phyloP scores from a whole-genome alignment of 768 basidiomycete species.

The Suillus brevipes region DNA sequence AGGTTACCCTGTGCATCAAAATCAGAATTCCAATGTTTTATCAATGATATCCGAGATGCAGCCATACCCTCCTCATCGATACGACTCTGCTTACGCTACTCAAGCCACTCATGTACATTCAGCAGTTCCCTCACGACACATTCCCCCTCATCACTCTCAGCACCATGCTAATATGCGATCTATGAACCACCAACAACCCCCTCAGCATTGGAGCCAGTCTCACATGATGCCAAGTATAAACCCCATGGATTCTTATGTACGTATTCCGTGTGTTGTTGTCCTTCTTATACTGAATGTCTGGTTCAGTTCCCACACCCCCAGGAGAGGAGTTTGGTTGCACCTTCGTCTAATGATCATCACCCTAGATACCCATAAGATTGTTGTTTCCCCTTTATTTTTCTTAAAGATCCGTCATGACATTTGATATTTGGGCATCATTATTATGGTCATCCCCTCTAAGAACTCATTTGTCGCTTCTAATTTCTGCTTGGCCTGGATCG shows the following conservation, averaged over 20 bases:
- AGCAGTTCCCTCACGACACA: slow-evolving; percentile 41
- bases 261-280: slow-evolving; percentile 25
- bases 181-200: slow-evolving; percentile 46
- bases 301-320: slow-evolving; percentile 41
- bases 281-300: slow-evolving; percentile 4
- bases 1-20: slow-evolving; percentile 46
- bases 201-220: slow-evolving; percentile 55
- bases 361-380: slow-evolving; percentile 52
- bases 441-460: slow-evolving; percentile 47
- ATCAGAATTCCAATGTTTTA: slow-evolving; percentile 43
- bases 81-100: slow-evolving; percentile 50
- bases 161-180: slow-evolving; percentile 48
- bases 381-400: slow-evolving; percentile 30
- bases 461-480: slow-evolving; percentile 45
- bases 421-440: slow-evolving; percentile 45
- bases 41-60: slow-evolving; percentile 62
- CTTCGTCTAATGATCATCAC: slow-evolving; percentile 47
- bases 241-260: slow-evolving; percentile 66
- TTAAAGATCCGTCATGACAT: slow-evolving; percentile 43
- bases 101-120: slow-evolving; percentile 28
- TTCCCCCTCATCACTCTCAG: slow-evolving; percentile 27
- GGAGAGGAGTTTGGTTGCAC: slow-evolving; percentile 51
- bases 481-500: slow-evolving; percentile 42
- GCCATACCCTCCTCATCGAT: slow-evolving; percentile 52
- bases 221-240: slow-evolving; percentile 46